Percentiles rank a stretch among this genome's conserved stretches.
Evolutionary conservation across 495 filamentous ascomycete species (phyloP).

Genomic region (Aspergillus affinis): DNA sequence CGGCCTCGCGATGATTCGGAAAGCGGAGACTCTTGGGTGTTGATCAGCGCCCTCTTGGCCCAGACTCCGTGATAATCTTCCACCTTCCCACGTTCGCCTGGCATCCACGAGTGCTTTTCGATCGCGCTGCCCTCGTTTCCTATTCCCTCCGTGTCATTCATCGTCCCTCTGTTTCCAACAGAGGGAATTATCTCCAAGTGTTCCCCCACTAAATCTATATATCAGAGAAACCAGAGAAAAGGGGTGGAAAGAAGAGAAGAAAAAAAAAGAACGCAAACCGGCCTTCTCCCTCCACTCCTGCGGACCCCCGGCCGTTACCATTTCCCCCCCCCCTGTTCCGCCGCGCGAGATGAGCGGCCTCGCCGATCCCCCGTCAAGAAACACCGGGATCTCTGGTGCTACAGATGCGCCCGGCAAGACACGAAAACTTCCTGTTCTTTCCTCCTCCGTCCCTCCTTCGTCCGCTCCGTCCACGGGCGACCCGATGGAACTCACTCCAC

Average conservation of each 20-base stretch:
- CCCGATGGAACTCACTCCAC: slow-evolving; percentile 53
- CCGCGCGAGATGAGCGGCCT: slow-evolving; percentile 44
- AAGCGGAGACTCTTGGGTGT: slow-evolving; percentile 33
- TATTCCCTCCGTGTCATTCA: slow-evolving; percentile 1
- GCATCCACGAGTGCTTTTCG: slow-evolving; percentile 24
- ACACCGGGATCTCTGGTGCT: slow-evolving; percentile 33
- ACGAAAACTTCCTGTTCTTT: slow-evolving; percentile 49
- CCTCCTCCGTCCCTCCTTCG: slow-evolving; percentile 39
- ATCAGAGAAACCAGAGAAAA: not conserved
- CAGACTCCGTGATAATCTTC: slow-evolving; percentile 24
- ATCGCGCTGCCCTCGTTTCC: slow-evolving; percentile 8
- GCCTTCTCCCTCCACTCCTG: slow-evolving; percentile 16
- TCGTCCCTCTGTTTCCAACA: not conserved
- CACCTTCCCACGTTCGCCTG: slow-evolving; percentile 33
- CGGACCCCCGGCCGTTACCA: slow-evolving; percentile 22
- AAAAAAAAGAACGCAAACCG: slow-evolving; percentile 7
- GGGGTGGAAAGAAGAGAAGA: not conserved
- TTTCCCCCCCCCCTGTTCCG: slow-evolving; percentile 17
- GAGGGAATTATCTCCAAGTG: not conserved
- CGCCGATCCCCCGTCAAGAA: slow-evolving; percentile 45
- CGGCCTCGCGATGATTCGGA: slow-evolving; percentile 32
- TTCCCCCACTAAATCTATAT: not conserved
- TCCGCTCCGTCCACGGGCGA: slow-evolving; percentile 39
- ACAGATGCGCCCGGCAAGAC: slow-evolving; percentile 40
- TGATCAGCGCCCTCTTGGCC: slow-evolving; percentile 38